A percentile compares a stretch with the other conserved stretches of the same genome.
Conservation (phyloP, 305 asterid species). For the Fraxinus dipetala region DNA sequence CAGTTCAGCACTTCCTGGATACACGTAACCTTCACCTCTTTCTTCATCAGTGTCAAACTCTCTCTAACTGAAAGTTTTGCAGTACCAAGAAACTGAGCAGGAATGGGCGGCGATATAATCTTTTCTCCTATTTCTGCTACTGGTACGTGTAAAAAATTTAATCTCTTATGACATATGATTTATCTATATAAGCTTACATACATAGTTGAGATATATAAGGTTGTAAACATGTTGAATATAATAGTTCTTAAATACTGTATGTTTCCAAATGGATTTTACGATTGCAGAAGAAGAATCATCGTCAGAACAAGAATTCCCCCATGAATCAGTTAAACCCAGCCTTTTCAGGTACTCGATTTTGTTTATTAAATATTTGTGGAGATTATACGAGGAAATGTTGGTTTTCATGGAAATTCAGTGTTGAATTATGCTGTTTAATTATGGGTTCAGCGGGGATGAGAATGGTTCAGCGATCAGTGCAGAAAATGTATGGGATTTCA, state of each 20-base stretch:
- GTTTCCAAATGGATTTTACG: neutral
- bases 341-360: slow-evolving; percentile 31
- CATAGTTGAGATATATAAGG: neutral
- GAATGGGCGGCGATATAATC: slow-evolving; percentile 53
- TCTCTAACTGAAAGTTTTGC: neutral
- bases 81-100: neutral
- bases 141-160: slow-evolving; percentile 31
- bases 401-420: neutral
- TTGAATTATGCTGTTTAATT: slow-evolving; percentile 12
- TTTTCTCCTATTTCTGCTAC: slow-evolving; percentile 16
- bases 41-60: neutral
- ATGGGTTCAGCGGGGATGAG: slow-evolving; percentile 35
- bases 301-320: slow-evolving; percentile 22
- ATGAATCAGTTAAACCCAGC: slow-evolving; percentile 17
- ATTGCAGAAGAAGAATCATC: slow-evolving; percentile 40
- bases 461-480: slow-evolving; percentile 20
- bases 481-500: slow-evolving; percentile 15
- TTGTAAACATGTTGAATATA: neutral
- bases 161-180: neutral
- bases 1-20: neutral
- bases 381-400: neutral
- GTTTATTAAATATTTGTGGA: neutral
- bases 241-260: neutral
- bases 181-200: neutral
- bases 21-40: neutral